Evolutionary conservation across 805 yeast species (phyloP), one percentile per base, ranked within the genome.

Genomic region (Candida sonorensis): DNA sequence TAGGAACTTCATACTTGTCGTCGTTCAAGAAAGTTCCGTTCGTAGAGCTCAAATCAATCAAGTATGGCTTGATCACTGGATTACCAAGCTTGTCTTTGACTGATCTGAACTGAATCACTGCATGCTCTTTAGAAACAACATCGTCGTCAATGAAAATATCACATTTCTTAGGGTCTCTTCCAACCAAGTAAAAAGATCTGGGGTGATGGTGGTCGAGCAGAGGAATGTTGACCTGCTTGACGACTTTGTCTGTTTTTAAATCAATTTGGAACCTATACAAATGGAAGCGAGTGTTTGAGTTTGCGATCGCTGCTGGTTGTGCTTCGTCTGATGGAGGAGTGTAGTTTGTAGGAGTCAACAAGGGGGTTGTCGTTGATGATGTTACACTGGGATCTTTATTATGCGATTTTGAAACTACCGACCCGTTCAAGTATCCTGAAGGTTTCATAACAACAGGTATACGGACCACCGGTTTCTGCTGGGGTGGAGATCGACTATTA

Each of bases 21-120:
- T 46, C 57, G 25, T 56, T 53, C 10, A 56, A 25, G 35, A 48
- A 55, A 3, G 55, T 51, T 4, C 59, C 59, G 25, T 53, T 50
- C 1, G 53, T 49, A 5, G 60, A 55, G 12, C 36, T 41, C 2
- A 55, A 30, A 32, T 56, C 60, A 17, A 55, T 37, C 11, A 56
- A 8, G 31, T 51, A 56, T 5, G 46, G 38, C 7, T 27, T 33
- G 2, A 34, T 27, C 3, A 8, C 13, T 17, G 29, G 24, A 13
- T 33, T 12, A 5, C 19, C 19, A 4, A n/a, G 17, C 5, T 23
- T 20, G 2, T 29, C 31, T 12, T 32, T 25, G 4, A 33, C 27
- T 15, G 27, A 22, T 25, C 55, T 29, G 29, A 55, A 53, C 28
- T 55, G 60, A 10, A 56, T 36, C 3, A 46, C 60, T 3, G 57